A percentile compares a stretch with the other conserved stretches of the same genome.
Evolutionary conservation across 345 rosid species (phyloP).

Genomic region (Garcia nutans): DNA sequence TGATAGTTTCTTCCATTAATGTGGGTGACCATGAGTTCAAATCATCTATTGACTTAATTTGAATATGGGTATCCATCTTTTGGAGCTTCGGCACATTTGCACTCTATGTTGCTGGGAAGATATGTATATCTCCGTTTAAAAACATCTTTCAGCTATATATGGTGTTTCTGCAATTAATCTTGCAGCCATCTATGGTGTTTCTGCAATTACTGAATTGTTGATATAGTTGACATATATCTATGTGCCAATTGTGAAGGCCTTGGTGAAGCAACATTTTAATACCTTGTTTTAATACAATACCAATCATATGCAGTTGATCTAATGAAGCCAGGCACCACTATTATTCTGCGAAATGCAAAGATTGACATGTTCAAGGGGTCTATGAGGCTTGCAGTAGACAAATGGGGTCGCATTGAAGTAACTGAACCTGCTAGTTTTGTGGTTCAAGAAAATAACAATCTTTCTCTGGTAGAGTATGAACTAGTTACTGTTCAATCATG

Average conservation of each 20-base stretch:
- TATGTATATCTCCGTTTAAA: neutral
- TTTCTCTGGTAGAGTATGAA: conserved; percentile 85
- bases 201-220: neutral
- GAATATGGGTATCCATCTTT: neutral
- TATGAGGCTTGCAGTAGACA: conserved; percentile 96
- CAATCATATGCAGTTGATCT: conserved; percentile 57
- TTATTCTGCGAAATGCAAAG: conserved; percentile 84
- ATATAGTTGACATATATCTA: neutral
- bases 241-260: neutral
- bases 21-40: neutral
- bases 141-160: neutral
- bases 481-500: conserved; percentile 67
- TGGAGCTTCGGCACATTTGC: neutral
- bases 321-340: conserved; percentile 61
- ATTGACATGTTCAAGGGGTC: conserved; percentile 97
- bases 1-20: neutral
- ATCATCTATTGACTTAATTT: neutral
- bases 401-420: conserved; percentile 90
- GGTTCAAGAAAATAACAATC: conserved; percentile 73
- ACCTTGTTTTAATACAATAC: neutral
- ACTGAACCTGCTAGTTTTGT: conserved; percentile 63
- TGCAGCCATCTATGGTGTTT: neutral
- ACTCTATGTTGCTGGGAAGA: neutral
- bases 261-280: neutral
- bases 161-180: neutral